These are phyloP conservation scores for Truncatella angustata DNA, from an alignment of 2,329 filamentous ascomycete genomes.

Conservation along the genomic window DNA sequence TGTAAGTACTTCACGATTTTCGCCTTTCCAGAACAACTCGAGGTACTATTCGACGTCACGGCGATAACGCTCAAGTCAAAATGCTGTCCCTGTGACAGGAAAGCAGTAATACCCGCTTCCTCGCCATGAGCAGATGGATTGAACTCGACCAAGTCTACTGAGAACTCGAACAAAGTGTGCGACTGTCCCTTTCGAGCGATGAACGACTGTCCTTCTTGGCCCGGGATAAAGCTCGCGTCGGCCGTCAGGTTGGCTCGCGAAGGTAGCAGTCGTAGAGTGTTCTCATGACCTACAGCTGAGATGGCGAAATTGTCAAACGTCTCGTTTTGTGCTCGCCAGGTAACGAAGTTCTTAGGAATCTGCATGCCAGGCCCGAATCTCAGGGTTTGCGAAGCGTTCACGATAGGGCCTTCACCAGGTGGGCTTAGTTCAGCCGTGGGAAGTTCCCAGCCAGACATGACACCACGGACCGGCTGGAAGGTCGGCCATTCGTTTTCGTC, in stretches of 20 bases:
- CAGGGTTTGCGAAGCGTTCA: constrained; percentile 20
- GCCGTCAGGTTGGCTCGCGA: constrained; percentile 26
- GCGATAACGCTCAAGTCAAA: constrained; percentile 42
- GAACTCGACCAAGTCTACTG: constrained; percentile 42
- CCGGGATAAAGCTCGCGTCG: constrained; percentile 21
- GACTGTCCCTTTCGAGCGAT: constrained; percentile 50
- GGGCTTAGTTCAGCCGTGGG: constrained; percentile 31
- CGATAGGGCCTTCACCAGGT: constrained; percentile 20
- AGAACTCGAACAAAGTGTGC: constrained; percentile 52
- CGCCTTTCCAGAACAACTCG: background rate
- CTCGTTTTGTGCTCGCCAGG: constrained; percentile 30
- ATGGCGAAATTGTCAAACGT: constrained; percentile 20
- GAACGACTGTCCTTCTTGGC: constrained; percentile 48
- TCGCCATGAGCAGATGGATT: constrained; percentile 34
- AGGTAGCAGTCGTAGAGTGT: constrained; percentile 25
- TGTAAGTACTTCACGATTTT: background rate
- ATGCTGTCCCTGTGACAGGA: constrained; percentile 53
- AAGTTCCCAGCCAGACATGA: constrained; percentile 34
- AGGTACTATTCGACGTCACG: constrained; percentile 25
- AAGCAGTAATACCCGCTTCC: constrained; percentile 52
- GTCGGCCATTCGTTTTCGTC: constrained; percentile 46
- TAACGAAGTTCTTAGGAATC: constrained; percentile 28
- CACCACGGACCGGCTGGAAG: constrained; percentile 38
- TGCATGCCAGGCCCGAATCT: constrained; percentile 17
- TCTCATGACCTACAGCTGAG: background rate